These are phyloP conservation scores for Phytophthora sp. DNA, from an alignment of 352 stramenopile genomes.

Conservation along the genomic window DNA sequence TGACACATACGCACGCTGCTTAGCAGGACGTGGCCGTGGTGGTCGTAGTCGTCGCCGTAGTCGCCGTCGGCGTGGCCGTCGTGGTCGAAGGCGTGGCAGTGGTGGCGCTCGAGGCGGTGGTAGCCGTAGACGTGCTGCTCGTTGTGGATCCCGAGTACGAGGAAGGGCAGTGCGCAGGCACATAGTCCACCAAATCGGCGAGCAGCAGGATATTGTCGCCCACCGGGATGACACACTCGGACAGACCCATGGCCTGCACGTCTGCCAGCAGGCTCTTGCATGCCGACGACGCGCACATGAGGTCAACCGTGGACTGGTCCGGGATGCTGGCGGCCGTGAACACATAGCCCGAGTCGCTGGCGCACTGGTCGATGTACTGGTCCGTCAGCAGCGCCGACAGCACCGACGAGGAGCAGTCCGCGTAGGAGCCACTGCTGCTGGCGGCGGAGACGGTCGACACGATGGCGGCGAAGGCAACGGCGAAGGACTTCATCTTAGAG, in stretches of 20 bases:
- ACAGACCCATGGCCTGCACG: constrained; percentile 17
- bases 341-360: constrained; percentile 32
- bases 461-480: constrained; percentile 14
- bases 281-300: constrained; percentile 28
- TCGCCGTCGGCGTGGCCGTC: constrained; percentile 6
- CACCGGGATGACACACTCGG: constrained; percentile 37
- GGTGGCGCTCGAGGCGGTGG: constrained; percentile 7
- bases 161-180: constrained; percentile 20
- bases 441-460: constrained; percentile 22
- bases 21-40: constrained; percentile 22
- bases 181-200: constrained; percentile 34
- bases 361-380: constrained; percentile 30
- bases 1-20: too few species aligned
- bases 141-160: constrained; percentile 26
- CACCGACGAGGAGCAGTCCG: constrained; percentile 27
- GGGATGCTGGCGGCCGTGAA: constrained; percentile 34
- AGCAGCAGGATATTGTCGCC: constrained; percentile 32
- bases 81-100: constrained; percentile 11
- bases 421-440: constrained; percentile 18
- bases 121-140: constrained; percentile 27
- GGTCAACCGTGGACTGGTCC: constrained; percentile 11
- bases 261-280: constrained; percentile 28
- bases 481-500: constrained; percentile 37
- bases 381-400: constrained; percentile 29
- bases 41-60: constrained; percentile 4